Evolutionary conservation across 768 basidiomycete species (phyloP).

Genomic region (Russula brevipes): DNA sequence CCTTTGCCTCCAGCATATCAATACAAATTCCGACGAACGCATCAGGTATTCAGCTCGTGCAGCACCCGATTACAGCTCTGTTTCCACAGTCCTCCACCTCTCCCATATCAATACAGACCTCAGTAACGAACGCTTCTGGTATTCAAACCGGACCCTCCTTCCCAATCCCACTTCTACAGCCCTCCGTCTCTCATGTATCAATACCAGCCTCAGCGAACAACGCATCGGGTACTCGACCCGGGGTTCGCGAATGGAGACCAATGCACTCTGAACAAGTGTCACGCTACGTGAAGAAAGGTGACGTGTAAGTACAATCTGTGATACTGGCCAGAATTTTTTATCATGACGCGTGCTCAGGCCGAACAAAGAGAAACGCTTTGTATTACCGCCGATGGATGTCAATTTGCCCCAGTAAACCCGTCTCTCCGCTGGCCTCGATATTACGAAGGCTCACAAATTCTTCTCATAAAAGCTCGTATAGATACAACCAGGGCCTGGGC

Average conservation of each 20-base stretch:
- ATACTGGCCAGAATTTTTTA: neutral
- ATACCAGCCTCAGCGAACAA: neutral
- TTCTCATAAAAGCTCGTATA: neutral
- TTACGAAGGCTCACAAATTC: neutral
- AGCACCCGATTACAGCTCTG: too few species aligned
- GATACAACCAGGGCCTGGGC: neutral
- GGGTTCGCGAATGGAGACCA: neutral
- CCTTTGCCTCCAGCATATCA: too few species aligned
- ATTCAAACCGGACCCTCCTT: too few species aligned
- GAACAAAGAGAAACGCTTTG: neutral
- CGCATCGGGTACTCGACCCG: neutral
- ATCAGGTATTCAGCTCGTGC: too few species aligned
- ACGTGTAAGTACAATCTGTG: constrained; percentile 4
- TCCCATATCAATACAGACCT: too few species aligned
- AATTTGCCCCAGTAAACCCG: constrained; percentile 2
- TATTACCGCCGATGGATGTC: neutral
- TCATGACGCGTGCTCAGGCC: neutral
- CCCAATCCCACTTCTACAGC: too few species aligned
- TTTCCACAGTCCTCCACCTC: too few species aligned
- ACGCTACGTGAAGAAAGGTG: constrained; percentile 13
- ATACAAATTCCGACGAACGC: too few species aligned
- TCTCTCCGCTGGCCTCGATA: neutral
- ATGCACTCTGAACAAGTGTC: constrained; percentile 16
- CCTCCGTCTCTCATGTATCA: neutral
- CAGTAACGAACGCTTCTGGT: too few species aligned